phyloP scores from a whole-genome alignment of 257 asterid genomes.

The Gynochthodes officinalis region DNA sequence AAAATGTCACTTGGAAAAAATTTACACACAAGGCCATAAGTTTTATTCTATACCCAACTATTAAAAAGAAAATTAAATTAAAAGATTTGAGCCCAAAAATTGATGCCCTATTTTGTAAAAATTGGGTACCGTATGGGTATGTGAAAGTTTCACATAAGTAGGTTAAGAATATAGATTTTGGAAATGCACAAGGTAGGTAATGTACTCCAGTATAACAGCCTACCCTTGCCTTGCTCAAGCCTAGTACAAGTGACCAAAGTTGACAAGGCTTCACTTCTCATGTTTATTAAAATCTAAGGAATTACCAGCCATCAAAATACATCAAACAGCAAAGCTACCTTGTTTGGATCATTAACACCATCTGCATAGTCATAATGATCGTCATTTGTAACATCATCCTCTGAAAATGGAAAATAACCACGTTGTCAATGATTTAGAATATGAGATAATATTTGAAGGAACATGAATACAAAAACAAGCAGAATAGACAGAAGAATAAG shows the following conservation, averaged over 20 bases:
- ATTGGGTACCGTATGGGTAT: not conserved
- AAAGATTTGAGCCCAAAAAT: not conserved
- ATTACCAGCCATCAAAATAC: not conserved
- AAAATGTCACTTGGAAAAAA: not conserved
- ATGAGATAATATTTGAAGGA: not conserved
- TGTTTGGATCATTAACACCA: slow-evolving; percentile 2
- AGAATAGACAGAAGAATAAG: not conserved
- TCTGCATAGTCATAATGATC: not conserved
- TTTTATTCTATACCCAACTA: not conserved
- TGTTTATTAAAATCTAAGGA: not conserved
- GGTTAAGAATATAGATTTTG: not conserved
- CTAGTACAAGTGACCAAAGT: not conserved
- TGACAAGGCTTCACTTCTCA: not conserved
- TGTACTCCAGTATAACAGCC: no score
- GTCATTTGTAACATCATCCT: slow-evolving; percentile 9
- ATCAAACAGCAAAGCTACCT: slow-evolving; percentile 7
- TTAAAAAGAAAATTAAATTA: not conserved
- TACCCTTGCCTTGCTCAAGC: not conserved
- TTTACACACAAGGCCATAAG: not conserved
- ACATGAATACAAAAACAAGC: not conserved
- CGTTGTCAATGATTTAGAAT: not conserved
- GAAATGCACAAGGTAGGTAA: not conserved
- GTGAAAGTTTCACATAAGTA: not conserved
- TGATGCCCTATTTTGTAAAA: not conserved
- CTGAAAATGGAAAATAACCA: slow-evolving; percentile 8